Percentiles rank a stretch among this genome's conserved stretches.
phyloP scores from a whole-genome alignment of 2,329 filamentous ascomycete species.

The Aspergillus clavatus region DNA sequence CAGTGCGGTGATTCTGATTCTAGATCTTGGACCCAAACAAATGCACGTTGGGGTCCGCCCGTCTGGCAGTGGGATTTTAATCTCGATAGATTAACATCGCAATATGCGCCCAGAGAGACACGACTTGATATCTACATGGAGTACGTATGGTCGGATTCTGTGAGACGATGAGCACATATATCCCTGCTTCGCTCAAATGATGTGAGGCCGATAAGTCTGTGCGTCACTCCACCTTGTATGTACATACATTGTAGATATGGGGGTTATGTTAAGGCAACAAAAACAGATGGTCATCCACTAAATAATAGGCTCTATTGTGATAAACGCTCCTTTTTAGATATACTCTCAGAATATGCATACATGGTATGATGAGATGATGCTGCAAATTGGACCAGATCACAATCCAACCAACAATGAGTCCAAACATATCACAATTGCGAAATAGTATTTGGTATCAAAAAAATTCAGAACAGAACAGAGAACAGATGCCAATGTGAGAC shows the following conservation, averaged over 20 bases:
- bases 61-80: slow-evolving; percentile 1
- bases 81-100: neutral
- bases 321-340: neutral
- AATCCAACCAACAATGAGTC: neutral
- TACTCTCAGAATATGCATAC: slow-evolving; percentile 5
- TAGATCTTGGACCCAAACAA: slow-evolving; percentile 15
- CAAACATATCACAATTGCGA: slow-evolving; percentile 13
- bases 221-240: neutral
- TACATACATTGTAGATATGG: no score
- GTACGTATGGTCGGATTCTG: no score
- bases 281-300: no score
- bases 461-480: slow-evolving; percentile 7
- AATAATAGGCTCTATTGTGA: neutral
- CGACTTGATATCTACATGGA: no score
- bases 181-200: neutral
- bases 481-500: slow-evolving; percentile 12
- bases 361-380: slow-evolving; percentile 7
- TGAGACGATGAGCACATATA: neutral
- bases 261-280: no score
- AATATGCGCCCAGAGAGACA: no score
- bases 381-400: slow-evolving; percentile 3
- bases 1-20: slow-evolving; percentile 17
- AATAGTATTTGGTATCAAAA: slow-evolving; percentile 23
- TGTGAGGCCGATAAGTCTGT: neutral
- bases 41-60: slow-evolving; percentile 1